Conservation (phyloP, 2,329 filamentous ascomycete species). For the Catunica adiposa region DNA sequence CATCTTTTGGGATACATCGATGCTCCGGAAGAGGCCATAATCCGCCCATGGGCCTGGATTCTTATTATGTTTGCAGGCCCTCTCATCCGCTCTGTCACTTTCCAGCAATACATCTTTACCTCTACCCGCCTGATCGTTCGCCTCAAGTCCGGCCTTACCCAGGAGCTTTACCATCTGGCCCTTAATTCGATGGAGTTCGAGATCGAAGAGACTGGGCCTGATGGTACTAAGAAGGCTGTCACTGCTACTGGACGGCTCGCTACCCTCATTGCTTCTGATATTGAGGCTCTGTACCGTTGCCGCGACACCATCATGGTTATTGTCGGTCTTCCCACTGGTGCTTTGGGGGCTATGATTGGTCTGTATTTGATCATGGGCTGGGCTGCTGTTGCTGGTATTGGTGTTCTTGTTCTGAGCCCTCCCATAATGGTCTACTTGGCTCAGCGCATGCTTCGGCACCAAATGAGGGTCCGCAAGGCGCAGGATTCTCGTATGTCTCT, state of each 20-base stretch:
- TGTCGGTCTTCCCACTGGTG: slow-evolving; percentile 31
- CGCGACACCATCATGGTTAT: slow-evolving; percentile 33
- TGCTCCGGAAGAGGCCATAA: slow-evolving; percentile 26
- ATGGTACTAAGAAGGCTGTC: slow-evolving; percentile 18
- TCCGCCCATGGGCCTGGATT: slow-evolving; percentile 37
- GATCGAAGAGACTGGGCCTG: slow-evolving; percentile 25
- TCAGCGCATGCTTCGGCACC: slow-evolving; percentile 32
- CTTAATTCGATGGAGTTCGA: slow-evolving; percentile 40
- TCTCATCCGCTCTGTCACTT: slow-evolving; percentile 30
- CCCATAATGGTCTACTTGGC: slow-evolving; percentile 35
- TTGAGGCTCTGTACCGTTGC: slow-evolving; percentile 36
- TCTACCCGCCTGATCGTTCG: slow-evolving; percentile 36
- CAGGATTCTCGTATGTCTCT: slow-evolving; percentile 41
- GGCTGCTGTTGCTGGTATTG: slow-evolving; percentile 36
- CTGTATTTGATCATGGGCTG: slow-evolving; percentile 40
- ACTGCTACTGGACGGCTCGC: slow-evolving; percentile 35
- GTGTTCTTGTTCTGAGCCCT: slow-evolving; percentile 29
- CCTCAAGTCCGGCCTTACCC: slow-evolving; percentile 38
- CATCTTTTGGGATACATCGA: slow-evolving; percentile 31
- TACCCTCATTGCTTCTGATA: slow-evolving; percentile 42
- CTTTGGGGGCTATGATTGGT: slow-evolving; percentile 31
- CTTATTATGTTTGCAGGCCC: slow-evolving; percentile 33
- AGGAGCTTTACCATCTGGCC: slow-evolving; percentile 40
- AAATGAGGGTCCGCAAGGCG: slow-evolving; percentile 35
- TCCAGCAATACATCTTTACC: slow-evolving; percentile 41